Evolutionary conservation across 73 alveolate species (phyloP).

Genomic region (Tetrahymena elliotti): DNA sequence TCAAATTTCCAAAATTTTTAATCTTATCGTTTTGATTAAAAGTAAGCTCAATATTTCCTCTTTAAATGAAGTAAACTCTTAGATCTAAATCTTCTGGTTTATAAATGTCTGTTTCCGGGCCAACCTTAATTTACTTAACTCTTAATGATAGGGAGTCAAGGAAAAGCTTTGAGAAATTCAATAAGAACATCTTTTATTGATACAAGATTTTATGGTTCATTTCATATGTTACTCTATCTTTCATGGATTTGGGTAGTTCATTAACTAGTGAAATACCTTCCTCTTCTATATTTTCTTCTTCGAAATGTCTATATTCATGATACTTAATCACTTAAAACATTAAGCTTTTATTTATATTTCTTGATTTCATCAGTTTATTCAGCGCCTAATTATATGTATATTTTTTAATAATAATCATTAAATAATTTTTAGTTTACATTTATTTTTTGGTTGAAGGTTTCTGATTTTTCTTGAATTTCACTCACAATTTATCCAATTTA

Average conservation of each 20-base stretch:
- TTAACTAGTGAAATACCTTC: conserved; percentile 39
- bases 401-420: too few species aligned
- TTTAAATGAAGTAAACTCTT: conserved; percentile 1
- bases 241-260: conserved; percentile 8
- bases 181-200: conserved; percentile 7
- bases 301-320: conserved; percentile 53
- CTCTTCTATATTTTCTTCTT: conserved; percentile 35
- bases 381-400: conserved; percentile 40
- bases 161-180: conserved; percentile 8
- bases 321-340: conserved; percentile 52
- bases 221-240: conserved; percentile 42
- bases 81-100: conserved; percentile 52
- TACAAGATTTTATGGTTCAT: conserved; percentile 28
- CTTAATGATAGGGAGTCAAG: conserved; percentile 21
- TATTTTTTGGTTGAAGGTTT: neutral
- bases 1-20: conserved; percentile 57
- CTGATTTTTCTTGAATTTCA: neutral
- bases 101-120: conserved; percentile 66
- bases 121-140: conserved; percentile 52
- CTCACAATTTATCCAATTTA: conserved; percentile 18
- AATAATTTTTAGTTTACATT: neutral
- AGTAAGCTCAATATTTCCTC: conserved; percentile 1
- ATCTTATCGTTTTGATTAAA: conserved; percentile 35
- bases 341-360: neutral
- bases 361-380: conserved; percentile 35